Evolutionary conservation across 306 rosid genomes (phyloP), one percentile per base, ranked within the genome.

Genomic region (Rosa chinensis): DNA sequence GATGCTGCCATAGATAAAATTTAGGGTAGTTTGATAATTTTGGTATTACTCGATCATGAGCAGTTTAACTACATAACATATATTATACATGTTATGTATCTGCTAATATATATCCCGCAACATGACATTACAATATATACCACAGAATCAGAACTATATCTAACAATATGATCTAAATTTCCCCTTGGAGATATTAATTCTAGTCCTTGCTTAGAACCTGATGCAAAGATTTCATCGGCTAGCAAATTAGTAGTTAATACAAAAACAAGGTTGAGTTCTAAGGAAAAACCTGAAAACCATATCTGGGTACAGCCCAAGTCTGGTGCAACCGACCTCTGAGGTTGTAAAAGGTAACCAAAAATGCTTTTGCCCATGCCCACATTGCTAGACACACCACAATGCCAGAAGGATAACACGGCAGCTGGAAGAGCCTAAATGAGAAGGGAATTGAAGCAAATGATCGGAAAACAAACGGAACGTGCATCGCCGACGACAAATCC

Each of bases 251-350:
- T 28, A 44, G 67, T 61, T 21, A 35, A 6, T 35, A 64, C 1
- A 17, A 14, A 35, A 35, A 35, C 14, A 35, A 63, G n/a, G 4
- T 14, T 11, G 40, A 13, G 43, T 63, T 63, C 13, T 1, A 28
- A 63, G 44, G n/a, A 32, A 32, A 64, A 14, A 94, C 99, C 98
- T 91, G 97, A 80, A 89, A 93, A 81, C 98, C 99, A 78, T 78
- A 85, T 61, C 99, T 80, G 13, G 99, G 99, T 44, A 96, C 98
- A 55, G 42, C 96, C 99, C 99, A 96, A 0, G 93, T 93, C 78
- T 96, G 97, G 86, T 96, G 96, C 61, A 96, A 72, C 70, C 88
- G 70, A 13, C 84, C 89, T 77, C 97, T 80, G 42, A 91, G 89
- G 79, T 88, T 53, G 82, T 96, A 96, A 81, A 84, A 93, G 13